Percentiles rank a stretch among this genome's conserved stretches.
Conservation (phyloP, 2,329 filamentous ascomycete genomes). For the Fusarium sp. region DNA sequence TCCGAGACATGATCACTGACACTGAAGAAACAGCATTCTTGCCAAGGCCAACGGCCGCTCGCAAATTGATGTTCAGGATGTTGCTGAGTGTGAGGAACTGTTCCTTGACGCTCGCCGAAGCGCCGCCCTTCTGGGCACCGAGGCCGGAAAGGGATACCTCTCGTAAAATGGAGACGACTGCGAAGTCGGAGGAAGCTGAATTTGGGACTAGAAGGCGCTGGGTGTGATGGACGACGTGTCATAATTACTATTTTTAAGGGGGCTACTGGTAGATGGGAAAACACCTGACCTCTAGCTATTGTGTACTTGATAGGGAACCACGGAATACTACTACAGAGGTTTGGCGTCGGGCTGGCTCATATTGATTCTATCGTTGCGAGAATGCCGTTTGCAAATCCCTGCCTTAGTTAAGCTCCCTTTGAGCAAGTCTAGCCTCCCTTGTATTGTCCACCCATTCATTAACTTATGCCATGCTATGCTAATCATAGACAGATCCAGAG, state of each 20-base stretch:
- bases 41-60: conserved; percentile 83
- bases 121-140: conserved; percentile 73
- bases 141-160: conserved; percentile 73
- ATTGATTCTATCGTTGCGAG: conserved; percentile 35
- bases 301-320: conserved; percentile 43
- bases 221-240: conserved; percentile 41
- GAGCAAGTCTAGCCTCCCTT: conserved; percentile 31
- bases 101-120: conserved; percentile 86
- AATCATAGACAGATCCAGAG: conserved; percentile 11
- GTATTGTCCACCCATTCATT: conserved; percentile 19
- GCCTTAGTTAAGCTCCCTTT: conserved; percentile 5
- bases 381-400: conserved; percentile 32
- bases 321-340: conserved; percentile 40
- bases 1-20: conserved; percentile 51
- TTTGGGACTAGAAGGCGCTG: conserved; percentile 37
- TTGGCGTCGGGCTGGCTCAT: conserved; percentile 45
- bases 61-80: conserved; percentile 81
- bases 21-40: conserved; percentile 72
- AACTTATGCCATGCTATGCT: conserved; percentile 12
- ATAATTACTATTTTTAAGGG: conserved; percentile 45
- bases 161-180: conserved; percentile 55
- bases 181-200: conserved; percentile 8
- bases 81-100: conserved; percentile 83
- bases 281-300: conserved; percentile 36
- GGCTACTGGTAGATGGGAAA: conserved; percentile 38